These are phyloP conservation scores for Spongospora subterranea DNA, from an alignment of 208 protist species.

Conservation along the genomic window DNA sequence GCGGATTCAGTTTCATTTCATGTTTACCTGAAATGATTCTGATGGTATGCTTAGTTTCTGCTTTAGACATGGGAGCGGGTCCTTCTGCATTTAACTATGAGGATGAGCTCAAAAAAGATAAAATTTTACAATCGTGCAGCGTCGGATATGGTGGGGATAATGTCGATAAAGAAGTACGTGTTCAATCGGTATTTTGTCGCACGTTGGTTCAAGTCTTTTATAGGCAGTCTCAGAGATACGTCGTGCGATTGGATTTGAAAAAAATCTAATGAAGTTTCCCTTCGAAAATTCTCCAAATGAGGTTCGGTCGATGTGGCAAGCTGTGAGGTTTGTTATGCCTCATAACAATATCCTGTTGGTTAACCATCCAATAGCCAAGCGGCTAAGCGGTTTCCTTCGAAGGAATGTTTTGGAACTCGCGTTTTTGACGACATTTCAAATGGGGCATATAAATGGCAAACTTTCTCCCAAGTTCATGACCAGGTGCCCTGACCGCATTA, in stretches of 20 bases:
- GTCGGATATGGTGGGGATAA: background rate
- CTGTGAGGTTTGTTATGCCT: background rate
- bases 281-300: background rate
- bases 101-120: background rate
- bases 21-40: too few species aligned
- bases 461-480: background rate
- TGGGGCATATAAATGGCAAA: slow-evolving; percentile 41
- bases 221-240: slow-evolving; percentile 8
- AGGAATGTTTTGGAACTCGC: background rate
- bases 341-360: background rate
- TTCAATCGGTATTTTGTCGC: background rate
- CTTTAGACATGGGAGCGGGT: background rate
- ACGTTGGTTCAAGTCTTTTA: background rate
- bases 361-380: background rate
- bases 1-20: too few species aligned
- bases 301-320: slow-evolving; percentile 20
- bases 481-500: background rate
- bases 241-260: background rate
- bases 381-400: slow-evolving; percentile 3
- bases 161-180: background rate
- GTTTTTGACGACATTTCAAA: slow-evolving; percentile 40
- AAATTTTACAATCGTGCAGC: background rate
- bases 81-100: slow-evolving; percentile 36
- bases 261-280: background rate
- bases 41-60: too few species aligned